phyloP scores from a whole-genome alignment of 768 basidiomycete genomes.

The Russula earlei region DNA sequence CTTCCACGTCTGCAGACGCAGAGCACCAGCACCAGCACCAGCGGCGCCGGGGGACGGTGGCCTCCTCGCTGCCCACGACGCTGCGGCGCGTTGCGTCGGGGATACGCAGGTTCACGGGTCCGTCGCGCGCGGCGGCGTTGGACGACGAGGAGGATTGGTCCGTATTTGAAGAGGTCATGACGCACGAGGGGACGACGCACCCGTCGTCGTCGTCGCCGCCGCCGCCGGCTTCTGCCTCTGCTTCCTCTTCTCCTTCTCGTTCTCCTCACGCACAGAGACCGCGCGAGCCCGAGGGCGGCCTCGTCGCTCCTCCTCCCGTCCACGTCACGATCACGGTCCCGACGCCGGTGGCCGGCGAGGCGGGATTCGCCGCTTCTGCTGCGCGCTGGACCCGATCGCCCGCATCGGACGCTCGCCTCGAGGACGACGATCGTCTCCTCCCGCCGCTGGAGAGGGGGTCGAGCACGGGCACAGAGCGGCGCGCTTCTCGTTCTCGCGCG shows the following conservation, averaged over 20 bases:
- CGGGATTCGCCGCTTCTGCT: not conserved
- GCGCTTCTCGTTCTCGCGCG: not conserved
- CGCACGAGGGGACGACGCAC: not conserved
- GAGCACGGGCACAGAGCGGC: not conserved
- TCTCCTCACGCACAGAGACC: too few relatives aligned
- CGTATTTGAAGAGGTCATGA: slow-evolving; percentile 16
- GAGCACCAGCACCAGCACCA: not conserved
- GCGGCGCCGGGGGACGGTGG: not conserved
- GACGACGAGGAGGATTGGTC: slow-evolving; percentile 13
- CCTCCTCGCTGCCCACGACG: not conserved
- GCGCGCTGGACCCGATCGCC: not conserved
- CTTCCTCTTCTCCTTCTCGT: too few relatives aligned
- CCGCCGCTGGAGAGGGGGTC: not conserved
- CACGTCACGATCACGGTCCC: not conserved
- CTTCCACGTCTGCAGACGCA: not conserved
- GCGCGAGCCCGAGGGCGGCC: too few relatives aligned
- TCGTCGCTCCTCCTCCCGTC: not conserved
- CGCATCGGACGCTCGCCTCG: not conserved
- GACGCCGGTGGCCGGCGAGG: not conserved
- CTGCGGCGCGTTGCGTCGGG: slow-evolving; percentile 6
- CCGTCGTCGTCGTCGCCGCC: too few relatives aligned
- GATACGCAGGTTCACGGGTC: not conserved
- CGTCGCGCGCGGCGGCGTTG: not conserved
- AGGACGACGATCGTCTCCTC: not conserved
- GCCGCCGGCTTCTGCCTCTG: too few relatives aligned